These are phyloP conservation scores for Nicotiana tabacum DNA, from an alignment of 257 asterid genomes.

Conservation along the genomic window DNA sequence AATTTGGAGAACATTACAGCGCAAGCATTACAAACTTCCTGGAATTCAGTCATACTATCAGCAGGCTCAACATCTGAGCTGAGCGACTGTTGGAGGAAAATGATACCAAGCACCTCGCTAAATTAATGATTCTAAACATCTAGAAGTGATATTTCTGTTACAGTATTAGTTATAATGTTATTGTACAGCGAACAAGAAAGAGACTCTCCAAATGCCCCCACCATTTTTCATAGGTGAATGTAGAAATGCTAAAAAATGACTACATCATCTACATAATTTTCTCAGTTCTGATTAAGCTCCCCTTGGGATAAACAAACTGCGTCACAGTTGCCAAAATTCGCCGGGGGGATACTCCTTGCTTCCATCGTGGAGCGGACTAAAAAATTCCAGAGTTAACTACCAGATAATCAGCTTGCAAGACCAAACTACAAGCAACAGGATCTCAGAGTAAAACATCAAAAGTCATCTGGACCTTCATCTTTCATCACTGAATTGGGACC, in stretches of 20 bases:
- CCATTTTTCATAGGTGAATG: constrained; percentile 31
- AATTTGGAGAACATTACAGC: not conserved
- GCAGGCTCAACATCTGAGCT: not conserved
- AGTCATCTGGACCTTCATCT: constrained; percentile 43
- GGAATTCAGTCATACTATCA: not conserved
- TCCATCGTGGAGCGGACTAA: constrained; percentile 36
- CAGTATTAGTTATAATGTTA: constrained; percentile 42
- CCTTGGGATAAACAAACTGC: constrained; percentile 44
- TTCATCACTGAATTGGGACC: constrained; percentile 45
- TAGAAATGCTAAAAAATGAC: constrained; percentile 43
- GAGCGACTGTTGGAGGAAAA: not conserved
- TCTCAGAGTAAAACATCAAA: constrained; percentile 24
- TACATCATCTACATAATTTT: constrained; percentile 46
- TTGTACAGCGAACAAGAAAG: constrained; percentile 48
- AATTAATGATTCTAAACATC: constrained; percentile 12
- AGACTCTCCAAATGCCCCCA: constrained; percentile 26
- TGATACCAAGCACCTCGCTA: not conserved
- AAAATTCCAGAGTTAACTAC: constrained; percentile 27
- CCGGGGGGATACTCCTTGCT: constrained; percentile 42
- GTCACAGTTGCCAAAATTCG: constrained; percentile 25
- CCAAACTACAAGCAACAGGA: constrained; percentile 17
- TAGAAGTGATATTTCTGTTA: constrained; percentile 27
- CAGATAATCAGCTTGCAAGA: constrained; percentile 41
- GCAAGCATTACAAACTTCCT: not conserved
- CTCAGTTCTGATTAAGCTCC: constrained; percentile 36